Evolutionary conservation across 306 rosid genomes (phyloP), one percentile per base, ranked within the genome.

Genomic region (Corylus avellana): DNA sequence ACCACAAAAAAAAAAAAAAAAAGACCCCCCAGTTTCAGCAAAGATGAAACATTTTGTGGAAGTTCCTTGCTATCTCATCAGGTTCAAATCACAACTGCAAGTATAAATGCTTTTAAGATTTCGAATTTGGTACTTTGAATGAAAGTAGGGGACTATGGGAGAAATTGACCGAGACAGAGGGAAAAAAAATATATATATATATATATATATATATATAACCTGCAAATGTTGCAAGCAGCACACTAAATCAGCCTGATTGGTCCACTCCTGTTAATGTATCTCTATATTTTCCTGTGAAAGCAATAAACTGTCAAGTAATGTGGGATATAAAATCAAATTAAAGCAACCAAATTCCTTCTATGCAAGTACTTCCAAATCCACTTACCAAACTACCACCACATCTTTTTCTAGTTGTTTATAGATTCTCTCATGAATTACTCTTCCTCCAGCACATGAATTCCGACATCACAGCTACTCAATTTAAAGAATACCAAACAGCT

Each of bases 151-250:
- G 32, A 76, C 12, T 8, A 2, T 72, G 54, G 6, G 12, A 35
- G 80, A 74, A 20, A 73, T 68, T 53, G 49, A 13, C 54, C 20
- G 1, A 27, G 42, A 57, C 18, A 12, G 4, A 53, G 18, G 12
- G 69, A 73, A 55, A 22, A 22, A n/a, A n/a, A n/a, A n/a, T 22
- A 22, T 22, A 22, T 22, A 22, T 22, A 22, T 22, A 22, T 22
- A 22, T 22, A 2, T 29, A 29, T 29, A 77, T 50, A 77, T 57
- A 75, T 25, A 51, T 5, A 35, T 73, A 67, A 95, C 98, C 98
- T 95, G 98, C 85, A 95, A 86, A 91, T 95, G 90, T 81, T 95
- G 97, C 90, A 95, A 82, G 85, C 98, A 95, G 91, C 98, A 92
- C 78, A 95, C 98, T 78, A 85, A 79, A 91, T 92, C 98, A 51